Base-by-base conservation (phyloP, 371 early-diverging fungal species). In the Mortierella sp. region DNA sequence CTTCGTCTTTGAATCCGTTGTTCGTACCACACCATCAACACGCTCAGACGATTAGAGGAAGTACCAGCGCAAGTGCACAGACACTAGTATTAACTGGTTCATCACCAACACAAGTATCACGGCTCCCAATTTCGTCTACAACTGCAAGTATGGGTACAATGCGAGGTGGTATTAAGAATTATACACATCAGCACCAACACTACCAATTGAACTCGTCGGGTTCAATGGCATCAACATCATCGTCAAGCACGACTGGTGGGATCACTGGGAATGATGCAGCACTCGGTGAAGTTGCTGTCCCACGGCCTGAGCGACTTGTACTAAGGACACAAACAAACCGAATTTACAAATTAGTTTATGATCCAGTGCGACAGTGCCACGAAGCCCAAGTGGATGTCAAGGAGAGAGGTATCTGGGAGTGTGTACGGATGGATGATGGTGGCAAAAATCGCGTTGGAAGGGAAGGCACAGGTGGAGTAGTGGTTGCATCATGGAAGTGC, bases 341-440 rank as follows among this genome's bases (percentile, higher is more conserved):
- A 53, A 47, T 71, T 12, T 74, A 80, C 40, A 80, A 75, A 61
- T 42, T 80, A 2, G 64, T 61, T 54, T 80, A 74, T 40, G 68
- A 80, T 43, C 80, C 80, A 0, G 45, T 74, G 10, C 47, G 80
- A 28, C 80, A 80, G 53, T 80, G 80, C 19, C 80, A 80, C 61
- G 80, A 74, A 26, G 75, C 80, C 1, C 67, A 75, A 42, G 56
- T 80, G n/a, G 80, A 74, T 29, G 54, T 74, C 23, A 80, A 74
- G 53, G 80, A 80, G 55, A 64, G 80, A 0, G 80, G 80, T 3
- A 61, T 75, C 42, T 80, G 80, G 80, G 80, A 80, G 56, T 80
- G 80, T 68, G 80, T 80, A 12, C 64, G 80, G 28, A 74, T 80
- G 71, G 80, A 80, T 49, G 80, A 80, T 54, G 80, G 80, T 29